These are phyloP conservation scores for Mucuna pruriens DNA, from an alignment of 306 rosid species.

Conservation along the genomic window DNA sequence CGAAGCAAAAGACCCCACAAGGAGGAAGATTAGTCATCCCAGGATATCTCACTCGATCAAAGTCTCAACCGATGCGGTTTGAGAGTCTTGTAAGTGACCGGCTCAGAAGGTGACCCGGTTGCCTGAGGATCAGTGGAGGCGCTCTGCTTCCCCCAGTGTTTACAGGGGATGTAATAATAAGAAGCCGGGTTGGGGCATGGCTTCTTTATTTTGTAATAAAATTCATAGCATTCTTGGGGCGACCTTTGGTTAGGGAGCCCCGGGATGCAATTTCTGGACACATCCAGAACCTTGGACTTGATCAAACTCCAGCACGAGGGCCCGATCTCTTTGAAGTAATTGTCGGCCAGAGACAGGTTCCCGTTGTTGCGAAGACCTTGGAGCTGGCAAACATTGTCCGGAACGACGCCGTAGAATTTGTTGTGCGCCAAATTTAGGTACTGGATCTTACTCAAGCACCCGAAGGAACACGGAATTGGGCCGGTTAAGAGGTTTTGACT, in stretches of 20 bases:
- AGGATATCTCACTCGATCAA: neutral
- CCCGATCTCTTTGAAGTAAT: constrained; percentile 68
- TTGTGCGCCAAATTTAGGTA: constrained; percentile 52
- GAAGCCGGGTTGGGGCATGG: constrained; percentile 37
- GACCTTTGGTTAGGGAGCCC: constrained; percentile 57
- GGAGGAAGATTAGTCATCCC: no score
- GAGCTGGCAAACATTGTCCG: constrained; percentile 65
- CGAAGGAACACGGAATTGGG: constrained; percentile 77
- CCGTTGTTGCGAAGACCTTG: constrained; percentile 33
- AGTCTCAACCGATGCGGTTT: constrained; percentile 44
- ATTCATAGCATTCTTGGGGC: constrained; percentile 29
- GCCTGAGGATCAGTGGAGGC: neutral
- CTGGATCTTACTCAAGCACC: constrained; percentile 55
- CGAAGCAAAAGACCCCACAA: neutral
- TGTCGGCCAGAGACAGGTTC: constrained; percentile 46
- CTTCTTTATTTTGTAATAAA: constrained; percentile 30
- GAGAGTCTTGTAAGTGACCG: constrained; percentile 53
- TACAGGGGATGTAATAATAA: constrained; percentile 54
- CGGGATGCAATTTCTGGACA: constrained; percentile 63
- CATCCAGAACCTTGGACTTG: constrained; percentile 42
- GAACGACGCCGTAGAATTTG: constrained; percentile 58
- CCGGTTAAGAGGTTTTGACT: constrained; percentile 57
- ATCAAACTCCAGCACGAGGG: constrained; percentile 63
- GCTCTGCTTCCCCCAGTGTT: constrained; percentile 2
- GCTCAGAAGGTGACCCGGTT: constrained; percentile 20